Base-by-base conservation (phyloP, 352 stramenopile species). In the Phytophthora chlamydospora region DNA sequence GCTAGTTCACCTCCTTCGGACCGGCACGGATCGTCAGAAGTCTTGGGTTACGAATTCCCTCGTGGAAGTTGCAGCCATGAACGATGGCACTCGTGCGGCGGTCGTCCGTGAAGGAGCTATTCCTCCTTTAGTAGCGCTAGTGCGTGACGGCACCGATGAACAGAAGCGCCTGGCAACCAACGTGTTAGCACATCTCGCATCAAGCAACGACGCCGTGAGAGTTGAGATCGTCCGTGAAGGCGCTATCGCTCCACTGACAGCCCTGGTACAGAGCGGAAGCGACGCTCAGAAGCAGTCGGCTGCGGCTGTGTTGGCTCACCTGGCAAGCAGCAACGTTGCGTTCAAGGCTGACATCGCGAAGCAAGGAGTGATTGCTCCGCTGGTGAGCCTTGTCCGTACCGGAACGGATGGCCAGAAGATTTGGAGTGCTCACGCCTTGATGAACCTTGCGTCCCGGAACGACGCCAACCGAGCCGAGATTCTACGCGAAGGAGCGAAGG, bases 381-480 rank as follows among this genome's bases (percentile, higher is more conserved):
- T 48, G 12, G 42, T 48, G n/a, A 48, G 42, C 27, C 21, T 48
- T 9, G 13, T 48, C 17, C 42, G 42, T 34, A 48, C 42, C 12
- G 42, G 42, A 34, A 48, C 42, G 7, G 42, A 48, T 33, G 44
- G 44, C 24, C 44, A 51, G 17, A 51, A 51, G 29, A 51, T 51
- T 11, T 51, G 44, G 44, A 40, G 44, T 12, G 44, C 44, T 4
- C 44, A 51, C 31, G 44, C 44, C 7, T 17, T 54, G 32, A 54
- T 54, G 46, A 54, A 54, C 33, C 19, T 54, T 4, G 32, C 46
- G n/a, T 54, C 32, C 11, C 46, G 46, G 14, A 54, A 43, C 13
- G 46, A 38, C 32, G 46, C 46, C 10, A 54, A 54, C 33, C 46
- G 46, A 31, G 46, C 46, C 5, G 46, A 54, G 13, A 54, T 54